phyloP scores from a whole-genome alignment of 2,329 filamentous ascomycete genomes.

The Aspergillus felis region DNA sequence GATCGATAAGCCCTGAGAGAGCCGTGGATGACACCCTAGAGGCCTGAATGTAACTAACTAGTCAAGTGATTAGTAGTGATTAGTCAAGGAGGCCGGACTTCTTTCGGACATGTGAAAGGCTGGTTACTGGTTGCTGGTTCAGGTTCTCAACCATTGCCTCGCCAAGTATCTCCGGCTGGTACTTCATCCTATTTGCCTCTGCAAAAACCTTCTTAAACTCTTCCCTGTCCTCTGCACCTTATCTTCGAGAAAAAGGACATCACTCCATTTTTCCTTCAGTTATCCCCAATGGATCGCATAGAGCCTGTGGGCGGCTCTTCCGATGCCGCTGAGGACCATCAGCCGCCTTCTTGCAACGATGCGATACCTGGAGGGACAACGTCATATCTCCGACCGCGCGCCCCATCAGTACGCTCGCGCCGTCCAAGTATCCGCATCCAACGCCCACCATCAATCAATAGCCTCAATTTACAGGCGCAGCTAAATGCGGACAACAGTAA shows the following conservation, averaged over 20 bases:
- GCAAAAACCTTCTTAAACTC: neutral
- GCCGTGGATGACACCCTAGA: neutral
- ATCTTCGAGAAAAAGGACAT: neutral
- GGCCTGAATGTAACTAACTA: too few relatives aligned
- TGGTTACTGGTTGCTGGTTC: neutral
- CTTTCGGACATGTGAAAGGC: neutral
- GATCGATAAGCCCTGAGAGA: constrained; percentile 7
- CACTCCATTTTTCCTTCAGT: neutral
- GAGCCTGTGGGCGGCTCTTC: constrained; percentile 26
- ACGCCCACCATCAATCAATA: constrained; percentile 15
- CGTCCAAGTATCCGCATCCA: constrained; percentile 32
- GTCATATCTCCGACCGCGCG: constrained; percentile 18
- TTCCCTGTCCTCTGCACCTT: constrained; percentile 1
- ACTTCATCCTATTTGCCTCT: neutral
- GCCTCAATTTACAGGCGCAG: neutral
- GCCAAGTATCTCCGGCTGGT: neutral
- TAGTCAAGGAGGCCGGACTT: neutral
- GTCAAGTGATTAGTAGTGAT: too few relatives aligned
- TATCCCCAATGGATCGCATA: constrained; percentile 36
- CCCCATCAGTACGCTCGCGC: constrained; percentile 22
- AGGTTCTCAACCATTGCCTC: neutral
- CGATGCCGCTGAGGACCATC: constrained; percentile 8
- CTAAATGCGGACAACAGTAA: neutral
- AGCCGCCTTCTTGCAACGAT: constrained; percentile 11
- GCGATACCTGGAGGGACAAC: constrained; percentile 16